A percentile compares a stretch with the other conserved stretches of the same genome.
Conservation (phyloP, 1,284 basidiomycete species). For the Rhodotorula sp. region DNA sequence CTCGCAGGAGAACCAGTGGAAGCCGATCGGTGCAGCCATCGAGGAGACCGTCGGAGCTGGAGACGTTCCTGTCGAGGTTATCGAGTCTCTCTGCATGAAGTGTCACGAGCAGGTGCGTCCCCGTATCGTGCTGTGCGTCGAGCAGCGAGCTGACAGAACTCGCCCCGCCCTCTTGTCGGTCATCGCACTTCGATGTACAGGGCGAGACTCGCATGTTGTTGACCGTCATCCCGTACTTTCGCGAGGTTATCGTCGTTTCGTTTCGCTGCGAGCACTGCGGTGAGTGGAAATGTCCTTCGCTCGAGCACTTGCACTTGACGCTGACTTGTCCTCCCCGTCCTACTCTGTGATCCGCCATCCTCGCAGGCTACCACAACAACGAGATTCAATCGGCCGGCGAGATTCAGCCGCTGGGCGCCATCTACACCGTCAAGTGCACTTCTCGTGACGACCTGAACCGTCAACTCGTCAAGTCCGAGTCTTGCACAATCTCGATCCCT, state of each 20-base stretch:
- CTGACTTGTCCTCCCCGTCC: neutral
- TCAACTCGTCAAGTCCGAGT: conserved; percentile 87
- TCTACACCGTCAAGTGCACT: conserved; percentile 79
- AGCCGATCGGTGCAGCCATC: conserved; percentile 20
- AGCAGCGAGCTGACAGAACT: neutral
- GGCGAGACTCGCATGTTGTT: conserved; percentile 88
- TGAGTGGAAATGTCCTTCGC: conserved; percentile 44
- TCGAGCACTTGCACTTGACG: no score
- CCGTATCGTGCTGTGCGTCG: conserved; percentile 10
- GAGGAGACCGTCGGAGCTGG: conserved; percentile 36
- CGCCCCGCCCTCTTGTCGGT: conserved; percentile 2
- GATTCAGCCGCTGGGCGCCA: conserved; percentile 64
- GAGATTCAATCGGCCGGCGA: conserved; percentile 89
- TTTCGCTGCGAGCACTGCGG: conserved; percentile 96
- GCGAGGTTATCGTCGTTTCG: conserved; percentile 92
- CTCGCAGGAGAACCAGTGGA: conserved; percentile 22
- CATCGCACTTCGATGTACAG: conserved; percentile 51
- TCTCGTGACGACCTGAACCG: conserved; percentile 78
- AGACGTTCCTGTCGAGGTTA: conserved; percentile 35
- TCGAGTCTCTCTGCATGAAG: conserved; percentile 92
- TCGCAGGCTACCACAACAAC: conserved; percentile 64
- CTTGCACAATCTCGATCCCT: conserved; percentile 77
- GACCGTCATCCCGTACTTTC: conserved; percentile 94
- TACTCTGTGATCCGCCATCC: neutral
- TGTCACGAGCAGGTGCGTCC: conserved; percentile 77